A percentile compares a stretch with the other conserved stretches of the same genome.
Evolutionary conservation across 768 basidiomycete species (phyloP).

Genomic region (Pisolithus marmoratus): DNA sequence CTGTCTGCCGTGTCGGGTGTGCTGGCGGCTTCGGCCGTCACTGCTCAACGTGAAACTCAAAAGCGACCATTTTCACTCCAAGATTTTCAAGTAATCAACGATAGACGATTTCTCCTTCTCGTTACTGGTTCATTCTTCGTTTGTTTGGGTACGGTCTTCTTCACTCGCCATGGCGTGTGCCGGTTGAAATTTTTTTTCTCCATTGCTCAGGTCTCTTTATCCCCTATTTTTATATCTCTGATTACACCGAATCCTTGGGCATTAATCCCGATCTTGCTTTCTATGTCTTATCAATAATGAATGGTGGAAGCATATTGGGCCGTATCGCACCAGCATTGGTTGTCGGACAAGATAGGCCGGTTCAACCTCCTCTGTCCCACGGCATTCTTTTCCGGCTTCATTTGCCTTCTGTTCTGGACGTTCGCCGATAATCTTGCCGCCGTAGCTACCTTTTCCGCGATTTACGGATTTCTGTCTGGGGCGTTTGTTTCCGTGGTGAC

Average conservation of each 20-base stretch:
- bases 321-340: slow-evolving; percentile 56
- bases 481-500: slow-evolving; percentile 64
- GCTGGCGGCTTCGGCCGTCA: slow-evolving; percentile 43
- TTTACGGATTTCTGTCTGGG: slow-evolving; percentile 63
- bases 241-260: slow-evolving; percentile 42
- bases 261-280: slow-evolving; percentile 39
- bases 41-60: slow-evolving; percentile 20
- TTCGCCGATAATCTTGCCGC: slow-evolving; percentile 34
- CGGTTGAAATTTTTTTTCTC: background rate
- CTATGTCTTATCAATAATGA: slow-evolving; percentile 60
- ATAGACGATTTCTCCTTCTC: slow-evolving; percentile 49
- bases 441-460: slow-evolving; percentile 45
- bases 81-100: slow-evolving; percentile 33
- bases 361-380: slow-evolving; percentile 64
- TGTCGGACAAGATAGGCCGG: slow-evolving; percentile 60
- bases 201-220: slow-evolving; percentile 53
- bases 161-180: slow-evolving; percentile 3
- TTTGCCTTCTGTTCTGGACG: slow-evolving; percentile 54
- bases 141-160: slow-evolving; percentile 46
- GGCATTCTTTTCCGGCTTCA: slow-evolving; percentile 58
- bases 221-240: slow-evolving; percentile 65
- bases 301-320: slow-evolving; percentile 61
- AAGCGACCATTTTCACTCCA: slow-evolving; percentile 15
- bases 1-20: slow-evolving; percentile 43
- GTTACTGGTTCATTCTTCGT: slow-evolving; percentile 51